Conservation (phyloP, 345 rosid genomes). For the Trapa incisa region DNA sequence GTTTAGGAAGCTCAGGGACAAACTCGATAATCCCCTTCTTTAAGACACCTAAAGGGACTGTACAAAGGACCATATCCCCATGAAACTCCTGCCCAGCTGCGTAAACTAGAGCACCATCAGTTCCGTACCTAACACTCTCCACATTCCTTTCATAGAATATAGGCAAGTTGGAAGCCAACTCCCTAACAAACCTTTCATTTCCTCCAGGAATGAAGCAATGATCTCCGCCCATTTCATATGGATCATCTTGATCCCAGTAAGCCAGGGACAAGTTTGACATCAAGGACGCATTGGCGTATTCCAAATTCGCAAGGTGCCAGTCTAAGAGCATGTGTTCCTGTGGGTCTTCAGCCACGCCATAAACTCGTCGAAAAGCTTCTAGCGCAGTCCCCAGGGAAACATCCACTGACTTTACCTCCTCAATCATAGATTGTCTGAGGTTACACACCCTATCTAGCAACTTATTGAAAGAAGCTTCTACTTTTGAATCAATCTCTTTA, state of each 20-base stretch:
- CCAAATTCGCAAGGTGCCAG: conserved; percentile 93
- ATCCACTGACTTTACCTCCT: conserved; percentile 81
- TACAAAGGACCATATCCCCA: conserved; percentile 89
- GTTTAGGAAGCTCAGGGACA: conserved; percentile 72
- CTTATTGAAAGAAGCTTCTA: conserved; percentile 78
- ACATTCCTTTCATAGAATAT: conserved; percentile 65
- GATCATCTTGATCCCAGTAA: conserved; percentile 98
- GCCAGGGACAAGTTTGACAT: conserved; percentile 88
- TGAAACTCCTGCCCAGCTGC: conserved; percentile 59
- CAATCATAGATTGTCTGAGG: conserved; percentile 90
- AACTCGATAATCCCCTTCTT: conserved; percentile 73
- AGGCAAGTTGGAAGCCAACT: conserved; percentile 77
- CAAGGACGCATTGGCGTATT: conserved; percentile 86
- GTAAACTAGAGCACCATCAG: conserved; percentile 63
- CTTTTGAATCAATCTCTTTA: conserved; percentile 60
- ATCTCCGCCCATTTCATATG: conserved; percentile 96
- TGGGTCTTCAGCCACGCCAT: conserved; percentile 64
- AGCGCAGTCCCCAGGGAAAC: conserved; percentile 76
- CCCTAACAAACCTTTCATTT: conserved; percentile 70
- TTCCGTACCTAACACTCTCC: conserved; percentile 65
- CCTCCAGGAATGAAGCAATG: conserved; percentile 98
- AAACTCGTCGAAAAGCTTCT: conserved; percentile 65
- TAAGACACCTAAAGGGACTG: conserved; percentile 74
- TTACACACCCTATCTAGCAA: conserved; percentile 83
- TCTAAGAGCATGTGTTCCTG: conserved; percentile 79